Evolutionary conservation across 129 eudicot genomes (phyloP), one percentile per base, ranked within the genome.

Genomic region (Helianthus tuberosus): DNA sequence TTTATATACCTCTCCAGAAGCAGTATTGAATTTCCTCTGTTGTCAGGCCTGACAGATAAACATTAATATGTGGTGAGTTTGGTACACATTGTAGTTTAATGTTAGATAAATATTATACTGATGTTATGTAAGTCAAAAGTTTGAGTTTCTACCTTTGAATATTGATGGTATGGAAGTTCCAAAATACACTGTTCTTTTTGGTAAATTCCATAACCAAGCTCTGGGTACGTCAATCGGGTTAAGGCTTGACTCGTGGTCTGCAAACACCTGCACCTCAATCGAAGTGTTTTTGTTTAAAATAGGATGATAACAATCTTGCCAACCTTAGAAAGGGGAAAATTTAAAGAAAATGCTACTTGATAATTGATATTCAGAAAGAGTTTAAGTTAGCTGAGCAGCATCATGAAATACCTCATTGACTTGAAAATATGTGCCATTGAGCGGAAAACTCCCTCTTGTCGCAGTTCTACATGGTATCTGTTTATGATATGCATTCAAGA

Each of bases 401-500:
- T 70, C 62, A 58, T 64, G 60, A n/a, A 39, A 58, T 84, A 93
- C 98, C 96, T 93, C 97, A 53, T 93, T 93, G 32, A 93, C 96
- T 82, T 93, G 98, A 71, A 90, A 93, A 80, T 93, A 93, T 54
- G 98, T 93, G 57, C 96, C 98, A 73, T 93, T 93, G 11, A 93
- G 88, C 52, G 98, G 96, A 81, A 93, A 93, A 68, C 89, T 86
- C 59, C 96, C 96, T 81, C 98, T 86, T 86, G 80, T 90, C 27
- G 97, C 98, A 25, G 97, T 93, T 81, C 96, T 81, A 67, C 92
- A 86, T 54, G 98, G 98, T 86, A 90, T 88, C 97, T 93, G 86
- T 61, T 47, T 54, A 77, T 68, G 16, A 43, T 17, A 55, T 43
- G 46, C 52, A 32, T 67, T 64, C 29, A 17, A 27, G 60, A 52